Evolutionary conservation across 257 asterid species (phyloP), one percentile per base, ranked within the genome.

Genomic region (Penstemon eatonii): DNA sequence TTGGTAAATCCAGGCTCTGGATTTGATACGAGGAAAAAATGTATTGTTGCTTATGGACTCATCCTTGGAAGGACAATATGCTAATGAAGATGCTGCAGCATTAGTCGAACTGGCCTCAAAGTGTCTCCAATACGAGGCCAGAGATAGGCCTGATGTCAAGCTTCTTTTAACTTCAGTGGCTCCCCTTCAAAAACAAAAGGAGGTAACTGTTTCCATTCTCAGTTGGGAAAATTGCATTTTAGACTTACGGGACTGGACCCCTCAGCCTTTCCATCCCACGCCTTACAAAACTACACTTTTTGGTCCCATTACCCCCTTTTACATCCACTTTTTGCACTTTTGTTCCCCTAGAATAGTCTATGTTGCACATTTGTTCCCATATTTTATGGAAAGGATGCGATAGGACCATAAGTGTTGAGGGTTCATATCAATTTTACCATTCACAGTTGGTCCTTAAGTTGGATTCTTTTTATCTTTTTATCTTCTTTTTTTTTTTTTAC

Each of bases 61-160:
- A 12, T 93, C 99, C 62, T 75, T 93, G 81, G 97, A 91, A 83
- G 99, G 99, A 36, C 99, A 93, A 82, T 93, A 93, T 71, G 85
- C 88, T 60, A 81, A 87, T 44, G 99, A 93, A 79, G 99, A 91
- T 73, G 99, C 99, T 47, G 86, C 96, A 4, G 87, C 95, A 39
- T 77, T 93, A 71, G 97, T 93, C 13, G 99, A 93, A 75, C 91
- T 93, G 54, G 96, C 99, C 37, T 93, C 99, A 2, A 89, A 85
- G 75, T 90, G 99, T 77, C 97, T 93, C 56, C 96, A 93, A 69
- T 93, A 93, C 10, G 99, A 93, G 80, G 92, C 97, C 71, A 80
- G 95, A 79, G 99, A 93, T 67, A 76, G 99, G 46, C 97, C 99
- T 3, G 94, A 83, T 60, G 60, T 85, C 70, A 89, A 91, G 82